A percentile compares a stretch with the other conserved stretches of the same genome.
phyloP scores from a whole-genome alignment of 441 rosid genomes.

The Gossypium laxum region DNA sequence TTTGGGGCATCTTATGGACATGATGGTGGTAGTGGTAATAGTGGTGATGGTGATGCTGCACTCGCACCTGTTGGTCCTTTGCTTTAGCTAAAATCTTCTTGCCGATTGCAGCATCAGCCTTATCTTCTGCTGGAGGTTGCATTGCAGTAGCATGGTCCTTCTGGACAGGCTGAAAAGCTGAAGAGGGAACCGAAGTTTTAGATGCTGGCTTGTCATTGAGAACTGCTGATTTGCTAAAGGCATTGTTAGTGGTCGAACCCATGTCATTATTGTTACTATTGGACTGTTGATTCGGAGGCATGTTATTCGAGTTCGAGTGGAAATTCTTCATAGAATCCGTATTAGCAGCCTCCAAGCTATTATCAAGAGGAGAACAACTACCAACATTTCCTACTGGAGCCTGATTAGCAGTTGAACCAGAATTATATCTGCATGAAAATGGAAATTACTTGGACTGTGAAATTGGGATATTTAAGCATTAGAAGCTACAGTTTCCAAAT shows the following conservation, averaged over 20 bases:
- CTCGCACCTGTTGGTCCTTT: slow-evolving; percentile 29
- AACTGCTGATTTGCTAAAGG: slow-evolving; percentile 18
- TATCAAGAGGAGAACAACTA: slow-evolving; percentile 34
- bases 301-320: slow-evolving; percentile 27
- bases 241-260: slow-evolving; percentile 30
- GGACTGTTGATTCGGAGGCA: slow-evolving; percentile 28
- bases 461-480: neutral
- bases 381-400: slow-evolving; percentile 28
- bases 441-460: slow-evolving; percentile 2
- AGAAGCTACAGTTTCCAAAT: slow-evolving; percentile 8
- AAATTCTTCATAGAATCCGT: slow-evolving; percentile 25
- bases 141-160: slow-evolving; percentile 17
- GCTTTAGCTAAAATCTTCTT: slow-evolving; percentile 15
- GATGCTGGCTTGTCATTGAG: slow-evolving; percentile 20
- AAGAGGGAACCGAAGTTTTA: slow-evolving; percentile 21
- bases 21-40: slow-evolving; percentile 28
- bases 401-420: slow-evolving; percentile 31
- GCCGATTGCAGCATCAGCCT: slow-evolving; percentile 19
- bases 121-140: slow-evolving; percentile 21
- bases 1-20: slow-evolving; percentile 23
- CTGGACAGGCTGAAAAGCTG: slow-evolving; percentile 29
- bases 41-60: slow-evolving; percentile 32
- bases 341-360: slow-evolving; percentile 34
- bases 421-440: slow-evolving; percentile 28
- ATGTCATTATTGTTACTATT: slow-evolving; percentile 34